Evolutionary conservation across 208 protist genomes (phyloP), one percentile per base, ranked within the genome.

Genomic region (Trypanosoma grayi): DNA sequence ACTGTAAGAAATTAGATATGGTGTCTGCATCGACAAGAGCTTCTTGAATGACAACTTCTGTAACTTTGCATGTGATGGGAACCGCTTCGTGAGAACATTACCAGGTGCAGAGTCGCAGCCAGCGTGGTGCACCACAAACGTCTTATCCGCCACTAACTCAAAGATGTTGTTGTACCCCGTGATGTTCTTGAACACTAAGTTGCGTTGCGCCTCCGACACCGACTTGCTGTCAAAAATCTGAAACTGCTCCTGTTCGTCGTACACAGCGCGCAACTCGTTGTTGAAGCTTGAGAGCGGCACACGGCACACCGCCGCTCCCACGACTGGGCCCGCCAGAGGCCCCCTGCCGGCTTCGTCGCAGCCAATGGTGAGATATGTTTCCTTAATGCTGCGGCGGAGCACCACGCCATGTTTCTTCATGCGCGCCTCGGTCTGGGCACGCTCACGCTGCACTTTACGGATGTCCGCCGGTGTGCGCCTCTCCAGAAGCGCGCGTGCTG

Each of bases 181-280:
- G 16, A 95, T 78, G 73, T 87, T 91, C 20, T 79, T 61, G 56
- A 90, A 95, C 10, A 93, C 85, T 0, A 90, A 44, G 46, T 90
- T 74, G 16, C 86, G 78, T 58, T 95, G 81, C 27, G 60, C 58
- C 71, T 92, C 79, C 34, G 84, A 82, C 2, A 92, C 65, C 11
- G 76, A 87, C 70, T 95, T 93, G 66, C 85, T 95, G 50, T 95
- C 89, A 59, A 90, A 89, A 41, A 95, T 90, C 37, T 88, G 86
- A 58, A 95, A 90, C 69, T 87, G 78, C 75, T 93, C 89, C 14
- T 60, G 41, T 16, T 67, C 75, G 40, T 92, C 73, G 61, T 93
- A 95, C 45, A 95, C 70, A 24, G 75, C 57, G 16, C 83, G 70
- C 33, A 84, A 83, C 14, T 83, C 76, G 60, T 92, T 95, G 77